Base-by-base conservation (phyloP, 768 basidiomycete species). In the Royoungia palumana region DNA sequence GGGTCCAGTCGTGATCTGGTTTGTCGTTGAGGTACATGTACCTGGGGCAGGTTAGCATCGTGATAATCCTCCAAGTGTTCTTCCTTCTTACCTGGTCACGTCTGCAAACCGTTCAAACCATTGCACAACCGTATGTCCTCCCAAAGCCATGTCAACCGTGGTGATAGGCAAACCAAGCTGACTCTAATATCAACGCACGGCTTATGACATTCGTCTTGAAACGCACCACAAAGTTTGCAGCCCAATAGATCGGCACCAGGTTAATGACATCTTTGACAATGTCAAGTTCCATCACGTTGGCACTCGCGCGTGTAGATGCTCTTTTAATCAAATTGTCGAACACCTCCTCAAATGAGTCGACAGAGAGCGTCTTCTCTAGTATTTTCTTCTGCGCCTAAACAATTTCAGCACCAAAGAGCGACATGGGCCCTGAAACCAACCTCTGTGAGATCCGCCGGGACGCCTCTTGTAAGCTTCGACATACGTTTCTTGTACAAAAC, bases 221-320 rank as follows among this genome's bases (percentile, higher is more conserved):
- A 54, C 83, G 55, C 51, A 87, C 86, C 49, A 86, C 67, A 45
- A 78, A 61, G 27, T 77, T 70, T 10, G 76, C 75, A 24, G 83
- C 71, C 83, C 83, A 89, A 50, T 78, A 72, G 5, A 84, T 63
- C 0, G 86, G 80, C 34, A 85, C 49, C 22, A 74, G 60, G 52
- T 88, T 84, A 58, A 85, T 76, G 19, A 89, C 85, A 54, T 89
- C 82, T 35, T 70, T 70, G 7, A 88, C 76, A 32, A 89, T 74
- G 59, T 89, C 84, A 19, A 87, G 62, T 42, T 64, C 72, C 27
- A 54, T 66, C 40, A 39, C 44, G 9, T 35, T 5, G 9, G 9
- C 6, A 14, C 24, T 20, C 11, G 42, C 39, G 4, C 37, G 44
- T 25, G 22, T 40, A 20, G 60, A 67, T 2, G 49, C 56, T 8